Percentiles rank a stretch among this genome's conserved stretches.
Conservation (phyloP, 2,329 filamentous ascomycete genomes). For the Claviceps sorghi region DNA sequence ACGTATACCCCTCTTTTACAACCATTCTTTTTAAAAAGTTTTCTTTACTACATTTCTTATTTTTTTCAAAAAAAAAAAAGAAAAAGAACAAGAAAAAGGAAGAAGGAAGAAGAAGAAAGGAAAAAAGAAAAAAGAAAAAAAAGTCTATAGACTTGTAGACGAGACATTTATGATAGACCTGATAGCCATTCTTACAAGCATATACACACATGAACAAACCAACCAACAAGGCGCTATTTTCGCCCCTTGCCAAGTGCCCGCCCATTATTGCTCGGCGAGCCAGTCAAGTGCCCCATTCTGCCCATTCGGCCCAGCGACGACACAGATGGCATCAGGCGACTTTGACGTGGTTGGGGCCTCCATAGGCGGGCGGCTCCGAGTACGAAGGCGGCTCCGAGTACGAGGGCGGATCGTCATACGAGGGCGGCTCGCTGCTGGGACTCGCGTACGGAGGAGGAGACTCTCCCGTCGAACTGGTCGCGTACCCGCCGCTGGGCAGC, state of each 20-base stretch:
- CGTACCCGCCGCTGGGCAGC: neutral
- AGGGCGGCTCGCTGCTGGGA: neutral
- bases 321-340: neutral
- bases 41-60: neutral
- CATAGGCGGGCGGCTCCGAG: neutral
- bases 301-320: neutral
- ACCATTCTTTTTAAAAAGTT: neutral
- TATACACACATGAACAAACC: neutral
- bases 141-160: conserved; percentile 4
- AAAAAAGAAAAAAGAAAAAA: no score
- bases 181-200: neutral
- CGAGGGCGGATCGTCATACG: conserved; percentile 1
- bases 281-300: neutral
- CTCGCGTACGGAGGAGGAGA: neutral
- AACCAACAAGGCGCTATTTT: neutral
- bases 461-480: neutral
- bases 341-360: neutral
- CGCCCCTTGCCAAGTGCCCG: neutral
- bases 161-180: conserved; percentile 1
- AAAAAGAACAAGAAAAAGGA: no score
- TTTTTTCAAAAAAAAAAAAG: neutral
- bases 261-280: neutral
- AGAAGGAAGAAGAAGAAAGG: no score
- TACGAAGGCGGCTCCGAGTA: neutral
- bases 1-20: neutral